A percentile compares a stretch with the other conserved stretches of the same genome.
These are phyloP conservation scores for Coemansia pectinata DNA, from an alignment of 192 early-diverging fungal genomes.

Conservation along the genomic window DNA sequence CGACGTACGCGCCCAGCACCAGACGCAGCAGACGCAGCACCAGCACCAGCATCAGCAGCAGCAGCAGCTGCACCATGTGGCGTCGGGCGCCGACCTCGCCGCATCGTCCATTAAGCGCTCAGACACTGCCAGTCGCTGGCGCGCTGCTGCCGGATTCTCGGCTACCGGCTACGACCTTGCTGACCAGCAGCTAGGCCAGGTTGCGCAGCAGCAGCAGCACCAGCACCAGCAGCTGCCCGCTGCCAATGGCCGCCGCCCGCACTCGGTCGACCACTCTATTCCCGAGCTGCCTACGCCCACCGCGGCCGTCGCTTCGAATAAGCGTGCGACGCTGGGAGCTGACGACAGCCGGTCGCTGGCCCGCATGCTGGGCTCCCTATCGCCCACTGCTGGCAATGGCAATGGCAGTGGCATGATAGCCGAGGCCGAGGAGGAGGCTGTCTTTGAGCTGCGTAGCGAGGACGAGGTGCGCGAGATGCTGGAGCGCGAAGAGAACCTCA, in stretches of 20 bases:
- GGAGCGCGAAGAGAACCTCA: slow-evolving; percentile 65
- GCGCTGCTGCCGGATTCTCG: slow-evolving; percentile 27
- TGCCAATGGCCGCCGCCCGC: slow-evolving; percentile 24
- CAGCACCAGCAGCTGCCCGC: too few species aligned
- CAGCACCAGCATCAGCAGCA: not conserved
- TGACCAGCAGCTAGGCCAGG: slow-evolving; percentile 19
- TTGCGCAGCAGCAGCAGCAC: not conserved
- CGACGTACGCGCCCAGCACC: slow-evolving; percentile 44
- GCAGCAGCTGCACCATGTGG: slow-evolving; percentile 4
- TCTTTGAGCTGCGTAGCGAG: slow-evolving; percentile 32
- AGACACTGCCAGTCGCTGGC: slow-evolving; percentile 38
- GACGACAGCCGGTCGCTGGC: slow-evolving; percentile 46
- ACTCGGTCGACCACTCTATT: slow-evolving; percentile 26
- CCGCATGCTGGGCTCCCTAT: slow-evolving; percentile 45
- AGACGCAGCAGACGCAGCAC: slow-evolving; percentile 33
- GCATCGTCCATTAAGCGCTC: slow-evolving; percentile 29
- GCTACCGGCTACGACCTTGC: slow-evolving; percentile 48
- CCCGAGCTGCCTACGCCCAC: too few species aligned
- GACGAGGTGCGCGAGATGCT: slow-evolving; percentile 51
- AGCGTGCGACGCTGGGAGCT: slow-evolving; percentile 39
- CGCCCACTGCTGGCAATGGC: slow-evolving; percentile 8
- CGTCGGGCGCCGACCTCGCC: not conserved
- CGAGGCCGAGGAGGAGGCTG: slow-evolving; percentile 10
- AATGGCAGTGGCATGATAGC: slow-evolving; percentile 12
- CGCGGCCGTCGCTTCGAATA: slow-evolving; percentile 6